A percentile compares a stretch with the other conserved stretches of the same genome.
Conservation (phyloP, 345 rosid species). For the Lepidium didymum region DNA sequence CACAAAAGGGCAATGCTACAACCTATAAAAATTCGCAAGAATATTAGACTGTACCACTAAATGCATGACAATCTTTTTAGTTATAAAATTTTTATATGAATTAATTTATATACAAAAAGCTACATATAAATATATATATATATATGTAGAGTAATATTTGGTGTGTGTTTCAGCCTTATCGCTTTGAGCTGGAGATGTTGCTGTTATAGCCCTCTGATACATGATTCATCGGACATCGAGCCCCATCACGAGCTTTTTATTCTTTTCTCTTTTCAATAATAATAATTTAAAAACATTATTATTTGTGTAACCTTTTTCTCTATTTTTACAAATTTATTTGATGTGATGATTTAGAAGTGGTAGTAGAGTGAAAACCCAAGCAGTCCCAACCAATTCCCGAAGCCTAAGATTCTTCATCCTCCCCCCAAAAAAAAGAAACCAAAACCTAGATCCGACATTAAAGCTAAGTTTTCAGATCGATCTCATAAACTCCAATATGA, state of each 20-base stretch:
- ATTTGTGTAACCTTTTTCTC: background rate
- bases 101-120: background rate
- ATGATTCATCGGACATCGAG: slow-evolving; percentile 42
- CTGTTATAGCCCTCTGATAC: slow-evolving; percentile 19
- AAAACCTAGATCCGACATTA: slow-evolving; percentile 13
- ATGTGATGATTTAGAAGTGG: slow-evolving; percentile 27
- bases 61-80: background rate
- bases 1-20: background rate
- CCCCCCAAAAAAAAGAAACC: background rate
- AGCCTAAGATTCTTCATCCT: slow-evolving; percentile 36
- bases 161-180: slow-evolving; percentile 29
- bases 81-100: background rate
- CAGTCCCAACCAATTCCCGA: slow-evolving; percentile 25
- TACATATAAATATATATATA: too few relatives aligned
- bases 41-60: background rate
- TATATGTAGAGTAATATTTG: background rate
- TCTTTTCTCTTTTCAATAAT: background rate
- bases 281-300: background rate
- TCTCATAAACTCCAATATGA: slow-evolving; percentile 21
- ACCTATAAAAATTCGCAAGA: background rate
- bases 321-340: background rate
- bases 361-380: slow-evolving; percentile 10
- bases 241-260: slow-evolving; percentile 46
- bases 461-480: background rate
- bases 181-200: slow-evolving; percentile 34